A percentile compares a stretch with the other conserved stretches of the same genome.
These are phyloP conservation scores for Gaeumannomyces sp. DNA, from an alignment of 2,329 filamentous ascomycete genomes.

Conservation along the genomic window DNA sequence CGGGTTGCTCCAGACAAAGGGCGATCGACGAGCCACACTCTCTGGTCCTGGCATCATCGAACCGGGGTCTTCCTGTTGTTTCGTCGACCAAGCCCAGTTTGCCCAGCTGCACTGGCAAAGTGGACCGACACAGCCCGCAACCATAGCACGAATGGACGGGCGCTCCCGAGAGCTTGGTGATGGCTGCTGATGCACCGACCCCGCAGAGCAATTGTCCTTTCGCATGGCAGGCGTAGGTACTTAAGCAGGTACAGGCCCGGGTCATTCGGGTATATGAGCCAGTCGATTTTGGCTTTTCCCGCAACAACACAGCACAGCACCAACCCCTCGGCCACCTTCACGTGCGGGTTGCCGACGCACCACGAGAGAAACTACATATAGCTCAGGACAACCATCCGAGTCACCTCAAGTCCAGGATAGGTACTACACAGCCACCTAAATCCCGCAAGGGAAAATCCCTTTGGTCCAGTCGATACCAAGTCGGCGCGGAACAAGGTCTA, in stretches of 20 bases:
- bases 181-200: conserved; percentile 12
- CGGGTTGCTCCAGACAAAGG: not conserved
- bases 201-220: not conserved
- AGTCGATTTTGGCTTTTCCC: not conserved
- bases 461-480: not conserved
- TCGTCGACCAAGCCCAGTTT: not conserved
- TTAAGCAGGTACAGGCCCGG: not conserved
- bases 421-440: not conserved
- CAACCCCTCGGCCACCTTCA: not conserved
- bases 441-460: not conserved
- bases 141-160: not conserved
- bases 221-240: not conserved
- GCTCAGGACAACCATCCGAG: not conserved
- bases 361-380: not conserved
- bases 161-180: not conserved
- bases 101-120: not conserved
- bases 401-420: too few relatives aligned
- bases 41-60: not conserved
- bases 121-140: not conserved
- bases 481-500: not conserved
- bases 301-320: not conserved
- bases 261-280: not conserved
- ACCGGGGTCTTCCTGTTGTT: not conserved
- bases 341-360: not conserved
- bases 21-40: not conserved